Percentiles rank a stretch among this genome's conserved stretches.
Conservation (phyloP, 2,329 filamentous ascomycete species). For the Daldinia sp. region DNA sequence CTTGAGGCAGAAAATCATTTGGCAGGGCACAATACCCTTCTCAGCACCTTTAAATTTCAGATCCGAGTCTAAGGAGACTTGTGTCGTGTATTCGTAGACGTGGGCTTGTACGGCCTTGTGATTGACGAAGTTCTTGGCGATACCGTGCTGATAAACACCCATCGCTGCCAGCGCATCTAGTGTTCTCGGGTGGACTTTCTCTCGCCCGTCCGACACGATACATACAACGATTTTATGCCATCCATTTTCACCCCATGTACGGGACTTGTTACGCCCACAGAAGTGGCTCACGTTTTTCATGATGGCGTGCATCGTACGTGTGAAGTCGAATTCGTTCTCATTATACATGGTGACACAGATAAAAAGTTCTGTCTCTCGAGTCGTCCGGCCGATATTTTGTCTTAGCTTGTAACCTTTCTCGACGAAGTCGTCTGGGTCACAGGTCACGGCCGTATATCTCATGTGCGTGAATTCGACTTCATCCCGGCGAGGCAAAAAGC, state of each 20-base stretch:
- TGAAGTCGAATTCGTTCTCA: constrained; percentile 95
- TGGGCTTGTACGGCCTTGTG: constrained; percentile 94
- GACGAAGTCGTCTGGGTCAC: constrained; percentile 88
- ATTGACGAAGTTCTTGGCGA: constrained; percentile 98
- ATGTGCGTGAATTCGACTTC: constrained; percentile 97
- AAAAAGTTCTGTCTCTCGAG: constrained; percentile 91
- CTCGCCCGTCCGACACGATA: constrained; percentile 91
- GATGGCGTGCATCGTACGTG: constrained; percentile 93
- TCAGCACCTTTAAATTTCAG: constrained; percentile 99
- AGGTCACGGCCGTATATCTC: constrained; percentile 94
- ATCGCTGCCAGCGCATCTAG: constrained; percentile 94
- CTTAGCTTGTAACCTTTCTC: constrained; percentile 90
- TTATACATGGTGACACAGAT: constrained; percentile 99
- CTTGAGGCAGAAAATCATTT: constrained; percentile 98
- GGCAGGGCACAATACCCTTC: constrained; percentile 97
- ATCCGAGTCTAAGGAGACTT: constrained; percentile 93
- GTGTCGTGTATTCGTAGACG: constrained; percentile 98
- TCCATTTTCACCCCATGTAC: constrained; percentile 97
- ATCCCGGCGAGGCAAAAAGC: constrained; percentile 90
- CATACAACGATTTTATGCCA: constrained; percentile 99
- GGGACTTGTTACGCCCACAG: constrained; percentile 90
- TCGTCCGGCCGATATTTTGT: constrained; percentile 90
- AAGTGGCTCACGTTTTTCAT: constrained; percentile 99
- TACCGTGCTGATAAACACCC: constrained; percentile 97
- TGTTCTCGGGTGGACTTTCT: constrained; percentile 88